Percentiles rank a stretch among this genome's conserved stretches.
Conservation (phyloP, 2,329 filamentous ascomycete genomes). For the Monilinia aucupariae region DNA sequence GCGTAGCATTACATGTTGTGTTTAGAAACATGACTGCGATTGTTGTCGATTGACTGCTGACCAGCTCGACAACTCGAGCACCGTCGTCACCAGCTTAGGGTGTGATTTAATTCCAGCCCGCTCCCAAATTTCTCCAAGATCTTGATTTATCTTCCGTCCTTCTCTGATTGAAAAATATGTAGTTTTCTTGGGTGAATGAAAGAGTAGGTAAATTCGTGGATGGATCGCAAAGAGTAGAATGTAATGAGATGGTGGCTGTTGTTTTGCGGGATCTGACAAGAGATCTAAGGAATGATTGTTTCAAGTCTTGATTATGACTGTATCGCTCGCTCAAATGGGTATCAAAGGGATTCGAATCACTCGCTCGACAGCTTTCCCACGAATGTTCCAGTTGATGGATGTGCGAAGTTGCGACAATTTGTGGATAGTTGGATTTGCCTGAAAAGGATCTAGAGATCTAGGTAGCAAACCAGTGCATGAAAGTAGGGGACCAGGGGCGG, state of each 20-base stretch:
- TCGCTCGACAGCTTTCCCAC: not conserved
- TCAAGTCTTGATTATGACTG: not conserved
- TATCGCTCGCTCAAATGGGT: conserved; percentile 12
- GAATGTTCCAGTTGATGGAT: not conserved
- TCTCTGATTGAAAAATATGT: not conserved
- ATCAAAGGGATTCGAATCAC: conserved; percentile 6
- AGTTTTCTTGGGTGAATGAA: not conserved
- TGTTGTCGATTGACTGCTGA: conserved; percentile 9
- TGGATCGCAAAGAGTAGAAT: not conserved
- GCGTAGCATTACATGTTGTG: conserved; percentile 35
- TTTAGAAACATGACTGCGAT: conserved; percentile 13
- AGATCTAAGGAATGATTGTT: conserved; percentile 2
- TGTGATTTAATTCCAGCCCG: not conserved
- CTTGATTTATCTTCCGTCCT: not conserved
- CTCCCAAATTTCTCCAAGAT: no score
- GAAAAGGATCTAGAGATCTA: not conserved
- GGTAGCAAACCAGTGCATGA: conserved; percentile 16
- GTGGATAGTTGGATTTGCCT: conserved; percentile 9
- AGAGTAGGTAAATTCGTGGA: not conserved
- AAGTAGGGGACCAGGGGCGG: not conserved
- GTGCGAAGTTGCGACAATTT: conserved; percentile 7
- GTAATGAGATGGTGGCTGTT: not conserved
- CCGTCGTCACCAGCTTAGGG: conserved; percentile 6
- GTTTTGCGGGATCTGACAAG: not conserved
- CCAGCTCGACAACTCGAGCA: conserved; percentile 11